A percentile compares a stretch with the other conserved stretches of the same genome.
Evolutionary conservation across 768 basidiomycete genomes (phyloP).

Genomic region (Nidularia pulvinata): DNA sequence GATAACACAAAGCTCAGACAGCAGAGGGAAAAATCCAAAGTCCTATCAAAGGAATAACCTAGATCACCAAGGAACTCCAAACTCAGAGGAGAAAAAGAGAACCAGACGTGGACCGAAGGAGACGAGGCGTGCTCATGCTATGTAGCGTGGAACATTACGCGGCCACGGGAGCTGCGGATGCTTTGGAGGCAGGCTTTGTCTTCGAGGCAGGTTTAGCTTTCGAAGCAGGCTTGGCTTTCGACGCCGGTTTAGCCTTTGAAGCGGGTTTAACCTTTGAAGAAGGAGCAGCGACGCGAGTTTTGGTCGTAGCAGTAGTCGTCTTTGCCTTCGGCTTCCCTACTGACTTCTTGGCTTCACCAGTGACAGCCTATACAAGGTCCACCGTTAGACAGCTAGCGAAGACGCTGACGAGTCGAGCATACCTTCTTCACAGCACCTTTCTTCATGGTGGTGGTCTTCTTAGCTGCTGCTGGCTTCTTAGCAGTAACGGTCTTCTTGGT

Average conservation of each 20-base stretch:
- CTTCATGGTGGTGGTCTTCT: conserved; percentile 32
- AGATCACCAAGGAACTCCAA: too few species aligned
- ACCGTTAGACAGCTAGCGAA: background rate
- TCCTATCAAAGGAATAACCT: too few species aligned
- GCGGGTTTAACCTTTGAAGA: conserved; percentile 18
- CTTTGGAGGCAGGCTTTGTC: too few species aligned
- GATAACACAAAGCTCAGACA: too few species aligned
- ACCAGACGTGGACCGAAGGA: too few species aligned
- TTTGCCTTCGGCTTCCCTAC: conserved; percentile 24
- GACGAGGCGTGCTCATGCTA: too few species aligned
- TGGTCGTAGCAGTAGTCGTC: conserved; percentile 21
- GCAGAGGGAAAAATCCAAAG: too few species aligned
- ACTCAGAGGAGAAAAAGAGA: too few species aligned
- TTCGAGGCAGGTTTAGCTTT: conserved; percentile 11
- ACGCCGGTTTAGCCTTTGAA: conserved; percentile 22
- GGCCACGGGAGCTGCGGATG: too few species aligned
- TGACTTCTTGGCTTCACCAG: conserved; percentile 36
- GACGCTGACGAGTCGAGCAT: background rate
- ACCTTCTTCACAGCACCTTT: conserved; percentile 66
- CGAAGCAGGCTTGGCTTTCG: conserved; percentile 28
- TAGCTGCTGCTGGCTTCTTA: conserved; percentile 18
- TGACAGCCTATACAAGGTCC: conserved; percentile 24
- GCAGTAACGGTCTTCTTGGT: conserved; percentile 16
- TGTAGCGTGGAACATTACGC: too few species aligned
- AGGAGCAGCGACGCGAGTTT: conserved; percentile 18